Percentiles rank a stretch among this genome's conserved stretches.
Conservation (phyloP, 257 asterid genomes). For the Avicennia marina region DNA sequence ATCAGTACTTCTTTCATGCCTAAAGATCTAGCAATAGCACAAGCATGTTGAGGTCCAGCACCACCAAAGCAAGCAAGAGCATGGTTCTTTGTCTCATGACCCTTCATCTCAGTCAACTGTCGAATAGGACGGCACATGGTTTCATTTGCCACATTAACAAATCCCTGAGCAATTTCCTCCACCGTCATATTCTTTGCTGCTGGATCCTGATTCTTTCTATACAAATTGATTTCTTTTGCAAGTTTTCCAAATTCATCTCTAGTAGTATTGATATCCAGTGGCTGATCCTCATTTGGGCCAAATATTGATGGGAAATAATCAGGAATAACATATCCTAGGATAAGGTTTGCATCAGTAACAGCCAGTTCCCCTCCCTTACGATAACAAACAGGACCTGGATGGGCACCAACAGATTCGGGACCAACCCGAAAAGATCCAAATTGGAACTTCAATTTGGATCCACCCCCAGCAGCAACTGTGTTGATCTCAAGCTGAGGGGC, state of each 20-base stretch:
- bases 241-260: constrained; percentile 70
- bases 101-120: constrained; percentile 96
- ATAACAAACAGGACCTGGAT: constrained; percentile 97
- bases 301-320: constrained; percentile 88
- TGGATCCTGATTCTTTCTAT: constrained; percentile 70
- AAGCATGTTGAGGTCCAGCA: constrained; percentile 98
- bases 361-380: constrained; percentile 91
- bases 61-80: constrained; percentile 99
- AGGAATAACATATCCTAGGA: constrained; percentile 81
- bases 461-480: constrained; percentile 99
- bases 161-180: constrained; percentile 93
- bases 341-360: constrained; percentile 91
- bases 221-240: constrained; percentile 63
- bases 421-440: constrained; percentile 96
- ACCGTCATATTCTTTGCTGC: constrained; percentile 71
- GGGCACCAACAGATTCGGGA: constrained; percentile 97
- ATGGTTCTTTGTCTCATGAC: constrained; percentile 88
- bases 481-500: constrained; percentile 98
- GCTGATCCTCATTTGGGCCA: constrained; percentile 86
- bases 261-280: constrained; percentile 66
- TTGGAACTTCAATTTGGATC: constrained; percentile 86
- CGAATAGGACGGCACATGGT: constrained; percentile 98
- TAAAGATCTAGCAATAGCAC: constrained; percentile 93
- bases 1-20: constrained; percentile 94
- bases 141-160: constrained; percentile 84